Percentiles rank a stretch among this genome's conserved stretches.
These are phyloP conservation scores for Trichoderma arundinaceum DNA, from an alignment of 2,329 filamentous ascomycete species.

Conservation along the genomic window DNA sequence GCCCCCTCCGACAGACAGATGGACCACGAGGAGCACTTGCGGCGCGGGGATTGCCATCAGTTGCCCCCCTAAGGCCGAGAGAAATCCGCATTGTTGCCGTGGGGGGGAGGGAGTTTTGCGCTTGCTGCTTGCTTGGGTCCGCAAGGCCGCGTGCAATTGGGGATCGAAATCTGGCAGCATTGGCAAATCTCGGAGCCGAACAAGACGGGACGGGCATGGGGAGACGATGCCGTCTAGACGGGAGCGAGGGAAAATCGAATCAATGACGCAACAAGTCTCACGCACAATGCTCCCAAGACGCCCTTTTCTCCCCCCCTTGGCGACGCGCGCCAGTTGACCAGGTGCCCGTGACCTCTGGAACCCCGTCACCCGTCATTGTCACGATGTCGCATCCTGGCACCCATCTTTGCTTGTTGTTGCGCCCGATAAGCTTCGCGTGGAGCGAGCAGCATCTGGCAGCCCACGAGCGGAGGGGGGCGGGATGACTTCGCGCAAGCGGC, in stretches of 20 bases:
- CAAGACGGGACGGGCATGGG: neutral
- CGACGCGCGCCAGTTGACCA: neutral
- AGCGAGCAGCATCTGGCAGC: slow-evolving; percentile 29
- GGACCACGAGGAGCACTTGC: neutral
- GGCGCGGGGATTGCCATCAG: neutral
- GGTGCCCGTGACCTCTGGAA: slow-evolving; percentile 24
- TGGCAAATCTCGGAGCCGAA: slow-evolving; percentile 20
- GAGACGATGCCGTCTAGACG: too few relatives aligned
- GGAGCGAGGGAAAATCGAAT: slow-evolving; percentile 4
- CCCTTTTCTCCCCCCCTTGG: too few relatives aligned
- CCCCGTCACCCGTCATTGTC: slow-evolving; percentile 31
- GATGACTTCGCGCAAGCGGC: slow-evolving; percentile 23
- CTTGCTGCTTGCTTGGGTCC: too few relatives aligned
- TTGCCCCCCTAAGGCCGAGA: slow-evolving; percentile 2
- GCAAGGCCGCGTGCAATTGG: neutral
- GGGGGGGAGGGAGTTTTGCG: neutral
- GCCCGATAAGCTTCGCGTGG: slow-evolving; percentile 28
- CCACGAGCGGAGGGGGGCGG: slow-evolving; percentile 16
- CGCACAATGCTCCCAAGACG: neutral
- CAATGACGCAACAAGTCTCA: slow-evolving; percentile 28
- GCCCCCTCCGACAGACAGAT: neutral
- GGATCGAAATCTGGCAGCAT: slow-evolving; percentile 15
- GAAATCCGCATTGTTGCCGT: slow-evolving; percentile 6
- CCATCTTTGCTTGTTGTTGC: neutral
- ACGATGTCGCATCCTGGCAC: slow-evolving; percentile 32